Conservation (phyloP, 1,284 basidiomycete genomes). For the Microbotryum intermedium region DNA sequence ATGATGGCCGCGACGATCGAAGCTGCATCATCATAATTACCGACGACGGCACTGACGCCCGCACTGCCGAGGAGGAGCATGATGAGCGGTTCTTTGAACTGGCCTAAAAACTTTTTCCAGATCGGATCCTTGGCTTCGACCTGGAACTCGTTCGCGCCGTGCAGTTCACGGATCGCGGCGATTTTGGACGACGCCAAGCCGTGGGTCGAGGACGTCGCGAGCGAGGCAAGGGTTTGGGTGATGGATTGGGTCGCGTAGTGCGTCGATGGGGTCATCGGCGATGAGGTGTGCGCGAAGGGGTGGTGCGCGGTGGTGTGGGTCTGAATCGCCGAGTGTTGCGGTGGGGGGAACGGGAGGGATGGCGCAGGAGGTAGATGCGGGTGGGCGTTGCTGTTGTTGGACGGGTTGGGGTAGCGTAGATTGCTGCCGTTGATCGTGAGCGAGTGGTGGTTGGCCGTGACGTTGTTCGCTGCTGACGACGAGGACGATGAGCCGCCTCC, state of each 20-base stretch:
- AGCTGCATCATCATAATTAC: conserved; percentile 86
- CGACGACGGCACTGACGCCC: conserved; percentile 75
- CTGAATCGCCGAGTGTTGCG: neutral
- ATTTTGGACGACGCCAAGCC: conserved; percentile 62
- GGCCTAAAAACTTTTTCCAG: conserved; percentile 78
- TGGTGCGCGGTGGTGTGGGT: conserved; percentile 6
- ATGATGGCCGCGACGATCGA: conserved; percentile 88
- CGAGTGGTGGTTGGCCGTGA: too few relatives aligned
- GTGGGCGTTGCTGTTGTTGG: neutral
- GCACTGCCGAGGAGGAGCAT: conserved; percentile 81
- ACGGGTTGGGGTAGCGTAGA: neutral
- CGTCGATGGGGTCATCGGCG: conserved; percentile 24
- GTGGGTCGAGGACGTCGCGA: conserved; percentile 13
- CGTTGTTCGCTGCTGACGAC: too few relatives aligned
- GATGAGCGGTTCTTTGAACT: conserved; percentile 90
- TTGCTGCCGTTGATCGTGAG: neutral
- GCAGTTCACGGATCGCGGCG: conserved; percentile 54
- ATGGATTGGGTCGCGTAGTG: conserved; percentile 23
- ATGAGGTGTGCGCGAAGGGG: conserved; percentile 26
- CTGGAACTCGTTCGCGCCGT: conserved; percentile 90
- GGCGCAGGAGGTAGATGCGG: neutral
- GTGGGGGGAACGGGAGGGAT: neutral
- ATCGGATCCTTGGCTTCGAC: conserved; percentile 73
- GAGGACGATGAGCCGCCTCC: too few relatives aligned
- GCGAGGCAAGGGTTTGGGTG: conserved; percentile 17